Conservation (phyloP, 2,329 filamentous ascomycete genomes). For the Monosporascus cannonballus region DNA sequence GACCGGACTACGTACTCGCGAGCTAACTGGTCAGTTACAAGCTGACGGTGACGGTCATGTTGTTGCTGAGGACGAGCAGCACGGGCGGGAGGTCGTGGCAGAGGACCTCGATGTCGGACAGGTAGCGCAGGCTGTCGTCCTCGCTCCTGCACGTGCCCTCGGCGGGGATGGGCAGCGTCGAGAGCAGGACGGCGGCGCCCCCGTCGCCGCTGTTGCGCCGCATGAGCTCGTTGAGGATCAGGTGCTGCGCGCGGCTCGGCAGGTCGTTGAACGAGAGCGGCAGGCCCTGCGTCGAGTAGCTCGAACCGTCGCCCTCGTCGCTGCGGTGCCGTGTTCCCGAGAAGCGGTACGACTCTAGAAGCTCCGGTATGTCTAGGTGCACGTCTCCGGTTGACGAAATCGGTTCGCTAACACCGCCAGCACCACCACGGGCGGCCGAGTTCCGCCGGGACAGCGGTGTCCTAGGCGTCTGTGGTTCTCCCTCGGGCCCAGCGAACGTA, state of each 20-base stretch:
- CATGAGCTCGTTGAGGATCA: constrained; percentile 84
- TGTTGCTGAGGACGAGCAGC: constrained; percentile 78
- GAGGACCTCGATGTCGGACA: constrained; percentile 72
- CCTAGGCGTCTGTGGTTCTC: constrained; percentile 16
- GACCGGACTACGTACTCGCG: no score
- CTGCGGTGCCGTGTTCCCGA: no score
- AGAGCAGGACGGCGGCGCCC: constrained; percentile 66
- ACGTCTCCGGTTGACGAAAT: constrained; percentile 18
- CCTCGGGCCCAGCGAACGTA: constrained; percentile 49
- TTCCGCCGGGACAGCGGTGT: constrained; percentile 33
- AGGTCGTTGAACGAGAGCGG: constrained; percentile 81
- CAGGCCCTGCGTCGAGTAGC: constrained; percentile 54
- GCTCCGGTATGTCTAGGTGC: constrained; percentile 37
- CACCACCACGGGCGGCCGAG: constrained; percentile 26
- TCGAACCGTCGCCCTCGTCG: constrained; percentile 24
- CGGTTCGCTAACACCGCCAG: not conserved
- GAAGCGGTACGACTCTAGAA: constrained; percentile 35
- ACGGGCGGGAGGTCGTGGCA: constrained; percentile 71
- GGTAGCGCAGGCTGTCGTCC: constrained; percentile 63
- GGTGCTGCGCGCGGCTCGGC: constrained; percentile 75
- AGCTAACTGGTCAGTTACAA: constrained; percentile 33
- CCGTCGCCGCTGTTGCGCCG: constrained; percentile 47
- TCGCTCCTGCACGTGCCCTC: constrained; percentile 71
- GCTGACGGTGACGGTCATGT: constrained; percentile 81
- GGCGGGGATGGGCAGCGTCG: constrained; percentile 73